Evolutionary conservation across 208 protist genomes (phyloP).

Genomic region (Leishmania turanica): DNA sequence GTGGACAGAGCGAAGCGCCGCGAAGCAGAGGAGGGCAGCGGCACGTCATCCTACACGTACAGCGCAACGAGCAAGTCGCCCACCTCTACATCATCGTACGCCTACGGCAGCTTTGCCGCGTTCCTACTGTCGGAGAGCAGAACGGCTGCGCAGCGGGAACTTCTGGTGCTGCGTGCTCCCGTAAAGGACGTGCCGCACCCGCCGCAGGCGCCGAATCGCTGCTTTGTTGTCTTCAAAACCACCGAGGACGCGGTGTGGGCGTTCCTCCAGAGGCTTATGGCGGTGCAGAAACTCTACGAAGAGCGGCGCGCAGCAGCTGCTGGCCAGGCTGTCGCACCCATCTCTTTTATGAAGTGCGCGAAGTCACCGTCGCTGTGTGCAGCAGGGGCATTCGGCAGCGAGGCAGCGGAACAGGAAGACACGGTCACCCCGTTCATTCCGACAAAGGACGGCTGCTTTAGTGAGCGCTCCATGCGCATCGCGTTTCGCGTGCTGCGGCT

Average conservation of each 20-base stretch:
- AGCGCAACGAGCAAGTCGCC: conserved; percentile 20
- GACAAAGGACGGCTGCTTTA: conserved; percentile 44
- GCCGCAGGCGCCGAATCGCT: conserved; percentile 42
- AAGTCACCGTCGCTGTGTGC: not conserved
- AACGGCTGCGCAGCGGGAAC: conserved; percentile 32
- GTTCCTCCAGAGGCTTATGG: conserved; percentile 51
- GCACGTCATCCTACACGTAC: conserved; percentile 18
- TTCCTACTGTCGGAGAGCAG: conserved; percentile 5
- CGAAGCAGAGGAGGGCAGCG: not conserved
- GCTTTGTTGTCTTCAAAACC: conserved; percentile 39
- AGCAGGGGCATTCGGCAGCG: not conserved
- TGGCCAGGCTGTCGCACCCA: conserved; percentile 1
- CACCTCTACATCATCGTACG: conserved; percentile 42
- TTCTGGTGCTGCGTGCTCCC: conserved; percentile 46
- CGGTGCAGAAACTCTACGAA: conserved; percentile 46
- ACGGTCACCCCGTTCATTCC: conserved; percentile 11
- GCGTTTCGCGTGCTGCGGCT: conserved; percentile 43
- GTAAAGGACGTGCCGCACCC: conserved; percentile 36
- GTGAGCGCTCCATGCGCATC: conserved; percentile 44
- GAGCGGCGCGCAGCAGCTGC: not conserved
- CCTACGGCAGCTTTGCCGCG: conserved; percentile 18
- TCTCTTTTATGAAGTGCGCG: not conserved
- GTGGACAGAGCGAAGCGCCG: not conserved
- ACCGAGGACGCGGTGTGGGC: conserved; percentile 47
- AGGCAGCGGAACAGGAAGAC: conserved; percentile 5